Evolutionary conservation across 768 basidiomycete species (phyloP).

Genomic region (Tricholoma terreum): DNA sequence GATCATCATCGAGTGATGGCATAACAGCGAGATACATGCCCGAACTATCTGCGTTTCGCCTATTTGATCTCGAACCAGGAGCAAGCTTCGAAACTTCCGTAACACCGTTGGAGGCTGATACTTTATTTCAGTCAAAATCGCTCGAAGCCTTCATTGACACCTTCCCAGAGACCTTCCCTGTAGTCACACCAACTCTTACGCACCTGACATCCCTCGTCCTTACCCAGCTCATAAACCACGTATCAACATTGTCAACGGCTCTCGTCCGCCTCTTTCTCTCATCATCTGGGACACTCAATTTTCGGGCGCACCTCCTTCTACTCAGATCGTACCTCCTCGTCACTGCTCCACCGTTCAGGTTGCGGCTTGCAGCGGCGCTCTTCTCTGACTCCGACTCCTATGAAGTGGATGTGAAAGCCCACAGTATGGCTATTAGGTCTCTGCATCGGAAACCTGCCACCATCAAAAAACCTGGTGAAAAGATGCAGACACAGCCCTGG

Average conservation of each 20-base stretch:
- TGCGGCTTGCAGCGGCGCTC: conserved; percentile 63
- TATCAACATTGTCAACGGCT: conserved; percentile 60
- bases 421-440: conserved; percentile 32
- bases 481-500: conserved; percentile 38
- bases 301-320: conserved; percentile 63
- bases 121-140: conserved; percentile 5
- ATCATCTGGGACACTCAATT: conserved; percentile 59
- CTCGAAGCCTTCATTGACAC: conserved; percentile 48
- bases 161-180: conserved; percentile 61
- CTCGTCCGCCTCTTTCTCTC: conserved; percentile 67
- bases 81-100: conserved; percentile 23
- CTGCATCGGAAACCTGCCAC: conserved; percentile 27
- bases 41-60: conserved; percentile 43
- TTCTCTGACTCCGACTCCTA: conserved; percentile 71
- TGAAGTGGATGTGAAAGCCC: conserved; percentile 33
- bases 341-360: conserved; percentile 69
- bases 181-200: conserved; percentile 59
- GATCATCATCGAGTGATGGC: not conserved
- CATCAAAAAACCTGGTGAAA: conserved; percentile 22
- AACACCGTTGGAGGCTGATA: not conserved
- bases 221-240: conserved; percentile 56
- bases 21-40: conserved; percentile 22
- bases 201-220: conserved; percentile 65
- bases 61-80: conserved; percentile 72
- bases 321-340: conserved; percentile 76